phyloP scores from a whole-genome alignment of 2,329 filamentous ascomycete species.

The Arthroderma sp. region DNA sequence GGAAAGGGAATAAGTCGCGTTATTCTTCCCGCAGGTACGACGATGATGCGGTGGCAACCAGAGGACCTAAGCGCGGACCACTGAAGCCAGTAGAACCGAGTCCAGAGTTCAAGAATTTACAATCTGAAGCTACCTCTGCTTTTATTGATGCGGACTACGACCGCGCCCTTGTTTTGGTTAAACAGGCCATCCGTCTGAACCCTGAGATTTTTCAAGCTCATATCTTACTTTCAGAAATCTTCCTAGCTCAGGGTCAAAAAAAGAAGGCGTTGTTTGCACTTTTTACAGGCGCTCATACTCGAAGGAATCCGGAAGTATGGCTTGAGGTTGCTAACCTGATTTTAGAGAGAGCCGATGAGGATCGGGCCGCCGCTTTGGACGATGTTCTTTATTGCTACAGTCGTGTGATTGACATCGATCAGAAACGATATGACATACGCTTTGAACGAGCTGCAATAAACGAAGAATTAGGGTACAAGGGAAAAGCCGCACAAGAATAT shows the following conservation, averaged over 20 bases:
- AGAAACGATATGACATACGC: constrained; percentile 41
- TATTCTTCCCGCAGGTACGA: constrained; percentile 16
- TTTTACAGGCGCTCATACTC: constrained; percentile 47
- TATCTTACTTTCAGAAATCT: constrained; percentile 48
- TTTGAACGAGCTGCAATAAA: constrained; percentile 46
- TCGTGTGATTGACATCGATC: constrained; percentile 43
- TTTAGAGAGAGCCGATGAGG: constrained; percentile 37
- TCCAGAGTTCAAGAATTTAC: constrained; percentile 37
- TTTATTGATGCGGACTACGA: constrained; percentile 39
- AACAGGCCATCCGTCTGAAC: constrained; percentile 43
- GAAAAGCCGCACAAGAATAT: constrained; percentile 40
- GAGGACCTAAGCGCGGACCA: constrained; percentile 35
- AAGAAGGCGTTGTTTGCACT: constrained; percentile 46
- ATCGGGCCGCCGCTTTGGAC: constrained; percentile 32
- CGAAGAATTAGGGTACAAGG: constrained; percentile 38
- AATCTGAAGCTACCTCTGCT: constrained; percentile 37
- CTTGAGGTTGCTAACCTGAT: constrained; percentile 45
- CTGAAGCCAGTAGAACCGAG: constrained; percentile 38
- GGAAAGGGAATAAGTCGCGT: constrained; percentile 12
- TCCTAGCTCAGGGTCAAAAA: constrained; percentile 43
- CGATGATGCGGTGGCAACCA: constrained; percentile 6
- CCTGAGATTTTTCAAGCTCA: constrained; percentile 53
- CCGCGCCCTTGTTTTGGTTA: constrained; percentile 32
- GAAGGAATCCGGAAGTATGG: constrained; percentile 46
- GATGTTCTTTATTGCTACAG: constrained; percentile 44